Conservation (phyloP, 2,329 filamentous ascomycete genomes). For the Pseudopyricularia cyperi region DNA sequence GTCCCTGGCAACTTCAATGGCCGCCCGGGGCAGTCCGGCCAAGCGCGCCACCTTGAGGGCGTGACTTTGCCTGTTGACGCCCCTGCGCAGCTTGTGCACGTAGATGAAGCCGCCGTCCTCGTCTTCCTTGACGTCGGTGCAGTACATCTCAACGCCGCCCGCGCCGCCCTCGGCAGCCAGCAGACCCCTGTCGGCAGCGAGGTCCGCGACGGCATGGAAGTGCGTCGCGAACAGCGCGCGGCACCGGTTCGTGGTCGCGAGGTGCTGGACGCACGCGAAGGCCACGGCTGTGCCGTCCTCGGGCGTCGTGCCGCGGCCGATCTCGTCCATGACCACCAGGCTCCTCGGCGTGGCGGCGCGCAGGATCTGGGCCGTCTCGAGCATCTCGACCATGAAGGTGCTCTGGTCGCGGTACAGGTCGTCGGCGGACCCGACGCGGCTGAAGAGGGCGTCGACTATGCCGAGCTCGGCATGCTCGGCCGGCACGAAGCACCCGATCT, state of each 20-base stretch:
- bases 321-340: constrained; percentile 98
- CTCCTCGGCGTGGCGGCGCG: constrained; percentile 70
- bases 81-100: constrained; percentile 66
- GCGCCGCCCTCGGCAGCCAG: constrained; percentile 9
- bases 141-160: constrained; percentile 57
- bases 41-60: constrained; percentile 87
- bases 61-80: constrained; percentile 78
- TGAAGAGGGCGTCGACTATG: constrained; percentile 92
- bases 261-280: constrained; percentile 75
- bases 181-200: constrained; percentile 45
- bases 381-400: constrained; percentile 99
- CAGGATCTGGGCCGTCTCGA: constrained; percentile 86
- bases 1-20: constrained; percentile 52
- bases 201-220: constrained; percentile 74
- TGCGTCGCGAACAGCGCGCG: constrained; percentile 88
- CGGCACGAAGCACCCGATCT: constrained; percentile 86
- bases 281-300: constrained; percentile 85
- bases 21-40: constrained; percentile 66
- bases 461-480: constrained; percentile 77
- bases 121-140: constrained; percentile 78
- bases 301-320: constrained; percentile 86
- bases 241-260: constrained; percentile 65
- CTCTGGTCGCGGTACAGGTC: constrained; percentile 91
- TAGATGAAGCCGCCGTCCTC: constrained; percentile 64
- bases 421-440: constrained; percentile 84